phyloP scores from a whole-genome alignment of 1,139 yeast genomes.

The Groenewaldozyma sp. region DNA sequence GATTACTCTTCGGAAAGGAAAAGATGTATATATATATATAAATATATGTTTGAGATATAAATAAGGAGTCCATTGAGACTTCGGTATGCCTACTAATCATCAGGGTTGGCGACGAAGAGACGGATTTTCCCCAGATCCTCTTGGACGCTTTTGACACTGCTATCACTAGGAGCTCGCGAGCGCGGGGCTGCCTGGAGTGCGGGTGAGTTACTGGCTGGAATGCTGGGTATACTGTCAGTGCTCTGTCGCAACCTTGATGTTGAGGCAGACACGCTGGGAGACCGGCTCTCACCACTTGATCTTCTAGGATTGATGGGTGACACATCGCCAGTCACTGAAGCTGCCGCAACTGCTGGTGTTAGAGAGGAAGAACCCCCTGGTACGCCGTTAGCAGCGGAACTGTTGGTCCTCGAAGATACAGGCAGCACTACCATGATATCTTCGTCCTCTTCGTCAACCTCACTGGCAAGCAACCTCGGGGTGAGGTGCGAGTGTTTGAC shows the following conservation, averaged over 20 bases:
- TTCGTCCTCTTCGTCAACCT: constrained; percentile 52
- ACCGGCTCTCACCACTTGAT: too few species aligned
- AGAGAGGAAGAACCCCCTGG: constrained; percentile 5
- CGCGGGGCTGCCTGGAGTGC: neutral
- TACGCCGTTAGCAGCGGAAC: neutral
- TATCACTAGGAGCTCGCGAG: constrained; percentile 11
- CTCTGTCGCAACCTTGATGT: neutral
- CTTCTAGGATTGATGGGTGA: too few species aligned
- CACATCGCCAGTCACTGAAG: neutral
- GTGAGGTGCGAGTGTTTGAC: constrained; percentile 66
- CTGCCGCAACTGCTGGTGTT: constrained; percentile 7
- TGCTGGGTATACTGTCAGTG: neutral
- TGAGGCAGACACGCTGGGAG: neutral
- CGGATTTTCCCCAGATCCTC: constrained; percentile 37
- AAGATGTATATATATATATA: neutral
- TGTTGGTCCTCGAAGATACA: neutral
- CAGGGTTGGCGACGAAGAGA: constrained; percentile 68
- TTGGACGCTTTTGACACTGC: constrained; percentile 27
- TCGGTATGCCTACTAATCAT: constrained; percentile 21
- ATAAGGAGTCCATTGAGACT: neutral
- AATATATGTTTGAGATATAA: too few species aligned
- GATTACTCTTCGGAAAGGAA: too few species aligned
- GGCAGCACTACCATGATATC: constrained; percentile 6
- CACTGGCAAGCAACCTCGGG: constrained; percentile 69
- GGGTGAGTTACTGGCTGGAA: neutral